Conservation (phyloP, 208 protist species). For the Crithidia sp. region DNA sequence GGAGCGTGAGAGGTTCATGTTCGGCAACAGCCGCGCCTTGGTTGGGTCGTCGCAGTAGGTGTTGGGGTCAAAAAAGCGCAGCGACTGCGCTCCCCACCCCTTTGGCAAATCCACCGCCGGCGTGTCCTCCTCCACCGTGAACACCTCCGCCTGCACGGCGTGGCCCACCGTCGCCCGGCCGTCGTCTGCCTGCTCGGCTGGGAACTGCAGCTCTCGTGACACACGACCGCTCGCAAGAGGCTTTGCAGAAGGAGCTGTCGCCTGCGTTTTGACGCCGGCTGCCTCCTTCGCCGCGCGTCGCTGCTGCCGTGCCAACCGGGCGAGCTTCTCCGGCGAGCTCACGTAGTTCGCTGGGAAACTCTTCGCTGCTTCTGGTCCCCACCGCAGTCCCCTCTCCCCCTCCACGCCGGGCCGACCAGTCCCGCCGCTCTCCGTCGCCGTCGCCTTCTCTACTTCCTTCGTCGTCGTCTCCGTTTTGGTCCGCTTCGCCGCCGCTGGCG, state of each 20-base stretch:
- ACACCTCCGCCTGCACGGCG: conserved; percentile 28
- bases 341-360: conserved; percentile 78
- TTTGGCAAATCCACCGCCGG: conserved; percentile 43
- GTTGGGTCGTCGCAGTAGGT: conserved; percentile 79
- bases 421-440: not conserved
- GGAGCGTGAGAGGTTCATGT: conserved; percentile 24
- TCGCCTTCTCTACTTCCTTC: too few species aligned
- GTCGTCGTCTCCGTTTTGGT: conserved; percentile 9
- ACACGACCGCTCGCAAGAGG: conserved; percentile 5
- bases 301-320: conserved; percentile 27
- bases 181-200: not conserved
- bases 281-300: conserved; percentile 1
- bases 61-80: conserved; percentile 76
- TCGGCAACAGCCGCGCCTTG: conserved; percentile 55
- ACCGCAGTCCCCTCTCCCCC: conserved; percentile 30
- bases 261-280: conserved; percentile 1
- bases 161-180: conserved; percentile 46
- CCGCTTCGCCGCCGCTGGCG: not conserved
- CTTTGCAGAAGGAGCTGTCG: conserved; percentile 19
- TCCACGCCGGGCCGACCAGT: not conserved
- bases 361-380: conserved; percentile 77
- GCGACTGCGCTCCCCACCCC: conserved; percentile 77
- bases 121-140: conserved; percentile 31
- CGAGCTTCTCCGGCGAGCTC: conserved; percentile 59
- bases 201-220: conserved; percentile 16